Conservation (phyloP, 1,139 yeast species). For the Meyerozyma athensensis region DNA sequence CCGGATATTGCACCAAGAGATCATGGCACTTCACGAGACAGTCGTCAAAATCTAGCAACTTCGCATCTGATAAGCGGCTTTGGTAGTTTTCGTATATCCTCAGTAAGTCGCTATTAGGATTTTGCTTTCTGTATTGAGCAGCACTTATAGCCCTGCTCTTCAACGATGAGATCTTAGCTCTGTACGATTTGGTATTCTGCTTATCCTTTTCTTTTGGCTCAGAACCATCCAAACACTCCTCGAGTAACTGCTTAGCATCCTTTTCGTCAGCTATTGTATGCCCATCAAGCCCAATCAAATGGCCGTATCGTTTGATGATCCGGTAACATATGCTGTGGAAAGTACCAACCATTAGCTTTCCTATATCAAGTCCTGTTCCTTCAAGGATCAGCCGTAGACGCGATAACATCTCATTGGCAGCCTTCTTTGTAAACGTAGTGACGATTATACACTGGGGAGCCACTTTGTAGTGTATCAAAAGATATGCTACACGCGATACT, state of each 20-base stretch:
- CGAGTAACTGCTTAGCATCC: constrained; percentile 51
- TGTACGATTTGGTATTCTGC: constrained; percentile 3
- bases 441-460: constrained; percentile 65
- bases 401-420: constrained; percentile 77
- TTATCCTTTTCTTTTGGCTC: constrained; percentile 8
- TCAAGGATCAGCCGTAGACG: constrained; percentile 45
- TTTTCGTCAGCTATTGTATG: constrained; percentile 64
- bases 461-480: constrained; percentile 47
- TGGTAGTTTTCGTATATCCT: constrained; percentile 52
- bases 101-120: constrained; percentile 16
- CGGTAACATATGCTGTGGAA: constrained; percentile 77
- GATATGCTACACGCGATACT: constrained; percentile 70
- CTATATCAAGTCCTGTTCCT: constrained; percentile 30
- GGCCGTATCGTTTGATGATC: constrained; percentile 55
- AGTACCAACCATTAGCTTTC: constrained; percentile 66
- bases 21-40: constrained; percentile 53
- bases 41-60: constrained; percentile 78
- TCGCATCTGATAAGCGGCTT: constrained; percentile 31
- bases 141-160: constrained; percentile 11
- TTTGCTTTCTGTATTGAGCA: constrained; percentile 5
- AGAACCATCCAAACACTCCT: constrained; percentile 30
- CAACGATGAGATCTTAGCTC: constrained; percentile 10
- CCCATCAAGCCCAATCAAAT: constrained; percentile 40
- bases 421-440: constrained; percentile 88
- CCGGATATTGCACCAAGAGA: constrained; percentile 41